phyloP scores from a whole-genome alignment of 2,329 filamentous ascomycete species.

The Cladophialophora carrionii region DNA sequence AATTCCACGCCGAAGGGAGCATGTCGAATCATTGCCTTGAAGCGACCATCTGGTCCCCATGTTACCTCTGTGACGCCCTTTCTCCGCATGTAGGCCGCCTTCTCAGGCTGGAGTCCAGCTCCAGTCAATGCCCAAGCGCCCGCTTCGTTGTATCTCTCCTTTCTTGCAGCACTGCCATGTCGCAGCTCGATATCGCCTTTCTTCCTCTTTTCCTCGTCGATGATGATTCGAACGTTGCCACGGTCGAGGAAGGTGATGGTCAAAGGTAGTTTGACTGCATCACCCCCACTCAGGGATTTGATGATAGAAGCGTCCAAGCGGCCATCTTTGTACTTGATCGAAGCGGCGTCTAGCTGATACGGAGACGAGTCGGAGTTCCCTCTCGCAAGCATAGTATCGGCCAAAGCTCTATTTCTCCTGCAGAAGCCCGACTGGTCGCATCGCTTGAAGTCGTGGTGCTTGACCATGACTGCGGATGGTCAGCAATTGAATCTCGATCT shows the following conservation, averaged over 20 bases:
- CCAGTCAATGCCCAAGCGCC: constrained; percentile 85
- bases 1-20: constrained; percentile 85
- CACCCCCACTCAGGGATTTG: constrained; percentile 71
- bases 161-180: constrained; percentile 79
- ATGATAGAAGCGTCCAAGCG: constrained; percentile 78
- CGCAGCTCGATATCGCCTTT: constrained; percentile 87
- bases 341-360: constrained; percentile 73
- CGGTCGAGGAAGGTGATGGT: constrained; percentile 88
- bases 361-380: constrained; percentile 75
- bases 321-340: constrained; percentile 76
- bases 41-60: constrained; percentile 75
- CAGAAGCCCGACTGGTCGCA: constrained; percentile 97
- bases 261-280: constrained; percentile 77
- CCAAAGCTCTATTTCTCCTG: constrained; percentile 87
- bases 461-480: constrained; percentile 70
- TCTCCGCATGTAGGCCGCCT: constrained; percentile 69
- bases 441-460: constrained; percentile 96
- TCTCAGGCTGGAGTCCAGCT: constrained; percentile 69
- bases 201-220: constrained; percentile 89
- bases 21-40: constrained; percentile 82
- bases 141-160: constrained; percentile 93
- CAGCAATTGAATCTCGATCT: constrained; percentile 8
- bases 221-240: constrained; percentile 79
- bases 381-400: constrained; percentile 71
- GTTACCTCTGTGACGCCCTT: constrained; percentile 67